Evolutionary conservation across 805 yeast genomes (phyloP), one percentile per base, ranked within the genome.

Genomic region (Naumovozyma castellii): DNA sequence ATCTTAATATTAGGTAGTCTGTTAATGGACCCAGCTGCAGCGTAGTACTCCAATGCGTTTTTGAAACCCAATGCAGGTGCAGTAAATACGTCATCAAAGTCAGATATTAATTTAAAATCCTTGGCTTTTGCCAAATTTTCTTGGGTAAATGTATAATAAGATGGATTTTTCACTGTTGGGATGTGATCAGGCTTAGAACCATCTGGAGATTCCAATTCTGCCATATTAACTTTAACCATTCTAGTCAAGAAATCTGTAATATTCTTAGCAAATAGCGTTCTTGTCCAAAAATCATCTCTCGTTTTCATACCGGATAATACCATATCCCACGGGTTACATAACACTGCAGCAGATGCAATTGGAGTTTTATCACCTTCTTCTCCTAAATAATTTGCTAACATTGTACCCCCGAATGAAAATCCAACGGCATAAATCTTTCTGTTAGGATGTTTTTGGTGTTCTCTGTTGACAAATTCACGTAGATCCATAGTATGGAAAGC

Each of bases 241-340:
- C 70, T 68, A 4, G 63, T 51, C 34, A 74, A 53, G 32, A 65
- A 69, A 18, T 59, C 64, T 2, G 67, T 53, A 43, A 73, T 60
- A 13, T 66, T 61, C 28, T 68, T 69, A 13, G 61, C 61, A 41
- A 72, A 73, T 3, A 72, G 34, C 22, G 59, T 53, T 30, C 54
- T 56, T 5, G 77, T 72, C 49, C 66, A 51, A 32, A 57, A 58
- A 27, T 68, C 59, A 5, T 45, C 42, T 3, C 60, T 48, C 38
- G 78, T 57, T 33, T 69, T 73, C 34, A 63, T 53, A n/a, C 69
- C 65, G 5, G 81, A 69, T 43, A 71, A 76, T 13, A 71, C 59
- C 54, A 83, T 66, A 57, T 82, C 84, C 88, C 88, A 83, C 8
- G 90, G 90, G 17, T 78, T 65, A 13, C 81, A 79, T 50, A 82